Evolutionary conservation across 2,329 filamentous ascomycete genomes (phyloP), one percentile per base, ranked within the genome.

Genomic region (Penicillium corylophilum): DNA sequence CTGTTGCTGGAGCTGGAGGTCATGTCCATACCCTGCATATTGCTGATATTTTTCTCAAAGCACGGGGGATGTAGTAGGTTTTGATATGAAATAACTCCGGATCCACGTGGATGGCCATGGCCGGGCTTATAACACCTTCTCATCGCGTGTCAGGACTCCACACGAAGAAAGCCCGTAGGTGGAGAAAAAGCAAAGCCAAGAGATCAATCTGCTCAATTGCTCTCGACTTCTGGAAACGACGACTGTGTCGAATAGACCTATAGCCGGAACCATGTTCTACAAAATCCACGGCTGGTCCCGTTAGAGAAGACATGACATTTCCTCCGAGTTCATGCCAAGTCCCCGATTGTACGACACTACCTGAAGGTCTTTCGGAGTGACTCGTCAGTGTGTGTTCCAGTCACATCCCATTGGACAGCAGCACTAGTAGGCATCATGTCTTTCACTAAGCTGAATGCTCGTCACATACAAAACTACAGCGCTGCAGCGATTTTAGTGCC

Each of bases 391-490:
- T 9, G 26, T 5, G 2, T 15, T 13, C 24, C 43, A 46, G 28
- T 15, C 28, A 20, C 4, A 33, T 24, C 13, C n/a, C 3, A 29
- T 20, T 38, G 15, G 33, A 20, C 44, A 46, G 35, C 23, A 23
- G 20, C 10, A n/a, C 1, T 13, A 13, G 8, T 9, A 45, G 18
- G 31, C 43, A 51, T 3, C 29, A 60, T 59, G 54, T 40, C 55
- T 26, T 50, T 42, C 23, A 18, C 51, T 5, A 49, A 44, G 23
- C 29, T 57, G 24, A 29, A 35, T 36, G 39, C 35, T 35, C 71
- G 73, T 48, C 75, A 77, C 51, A 80, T 80, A 54, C 78, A 81
- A 60, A 71, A 81, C 49, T 47, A 63, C n/a, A 60, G 65, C 53
- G 71, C 63, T 61, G 70, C 72, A 26, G 75, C 71, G 26, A 50